Conservation (phyloP, 371 early-diverging fungal genomes). For the Gilbertella persicaria region DNA sequence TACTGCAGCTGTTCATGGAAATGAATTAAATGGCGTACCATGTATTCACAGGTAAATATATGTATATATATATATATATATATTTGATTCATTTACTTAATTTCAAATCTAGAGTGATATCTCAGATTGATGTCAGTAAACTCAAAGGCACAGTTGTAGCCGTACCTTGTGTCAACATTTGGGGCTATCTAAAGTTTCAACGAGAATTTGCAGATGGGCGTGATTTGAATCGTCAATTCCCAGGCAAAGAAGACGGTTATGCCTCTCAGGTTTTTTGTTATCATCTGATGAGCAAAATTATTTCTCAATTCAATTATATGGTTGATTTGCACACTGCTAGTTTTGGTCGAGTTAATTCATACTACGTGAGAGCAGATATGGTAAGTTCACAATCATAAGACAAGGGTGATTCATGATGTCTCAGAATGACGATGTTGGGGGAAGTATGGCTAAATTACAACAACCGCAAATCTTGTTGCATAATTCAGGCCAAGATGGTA, state of each 20-base stretch:
- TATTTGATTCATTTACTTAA: not conserved
- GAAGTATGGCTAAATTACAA: slow-evolving; percentile 81
- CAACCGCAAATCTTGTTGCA: slow-evolving; percentile 78
- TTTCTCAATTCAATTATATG: slow-evolving; percentile 78
- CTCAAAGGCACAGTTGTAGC: slow-evolving; percentile 87
- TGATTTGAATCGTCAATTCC: slow-evolving; percentile 87
- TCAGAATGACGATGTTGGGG: slow-evolving; percentile 67
- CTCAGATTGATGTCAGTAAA: slow-evolving; percentile 70
- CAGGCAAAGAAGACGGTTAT: slow-evolving; percentile 73
- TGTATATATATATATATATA: not conserved
- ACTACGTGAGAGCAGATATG: slow-evolving; percentile 88
- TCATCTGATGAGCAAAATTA: slow-evolving; percentile 76
- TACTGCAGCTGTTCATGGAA: slow-evolving; percentile 87
- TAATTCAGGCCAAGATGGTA: slow-evolving; percentile 51
- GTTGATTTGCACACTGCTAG: slow-evolving; percentile 90
- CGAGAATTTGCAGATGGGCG: slow-evolving; percentile 83
- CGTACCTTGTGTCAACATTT: slow-evolving; percentile 85
- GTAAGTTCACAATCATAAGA: no score
- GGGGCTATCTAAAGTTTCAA: slow-evolving; percentile 77
- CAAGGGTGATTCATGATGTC: no score
- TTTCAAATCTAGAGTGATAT: slow-evolving; percentile 48
- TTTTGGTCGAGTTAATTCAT: slow-evolving; percentile 83
- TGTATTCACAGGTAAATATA: slow-evolving; percentile 69
- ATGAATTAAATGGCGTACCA: slow-evolving; percentile 91
- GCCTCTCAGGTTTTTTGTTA: slow-evolving; percentile 83